phyloP scores from a whole-genome alignment of 2,329 filamentous ascomycete species.

The Cordyceps fumosorosea region DNA sequence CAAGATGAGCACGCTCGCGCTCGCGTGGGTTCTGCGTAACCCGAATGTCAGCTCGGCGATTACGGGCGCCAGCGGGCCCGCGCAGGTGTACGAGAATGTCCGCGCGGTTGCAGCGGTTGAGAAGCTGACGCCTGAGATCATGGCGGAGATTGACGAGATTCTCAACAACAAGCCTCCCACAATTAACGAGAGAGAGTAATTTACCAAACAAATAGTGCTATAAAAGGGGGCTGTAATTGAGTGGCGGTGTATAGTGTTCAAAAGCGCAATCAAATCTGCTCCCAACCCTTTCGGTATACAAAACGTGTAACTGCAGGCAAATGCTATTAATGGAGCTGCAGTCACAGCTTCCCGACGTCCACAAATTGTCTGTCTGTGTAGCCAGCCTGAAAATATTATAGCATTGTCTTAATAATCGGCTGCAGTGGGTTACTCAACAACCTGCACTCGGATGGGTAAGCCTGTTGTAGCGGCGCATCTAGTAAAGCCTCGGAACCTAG shows the following conservation, averaged over 20 bases:
- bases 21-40: conserved; percentile 59
- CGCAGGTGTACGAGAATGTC: conserved; percentile 56
- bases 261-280: background rate
- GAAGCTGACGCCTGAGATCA: conserved; percentile 51
- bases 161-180: conserved; percentile 51
- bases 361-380: background rate
- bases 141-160: conserved; percentile 53
- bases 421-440: background rate
- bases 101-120: conserved; percentile 45
- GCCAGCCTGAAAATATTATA: background rate
- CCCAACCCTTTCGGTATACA: background rate
- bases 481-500: background rate
- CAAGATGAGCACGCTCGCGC: conserved; percentile 47
- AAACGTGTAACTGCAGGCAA: background rate
- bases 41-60: conserved; percentile 56
- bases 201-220: background rate
- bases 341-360: background rate
- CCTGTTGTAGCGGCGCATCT: background rate
- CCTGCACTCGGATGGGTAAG: background rate
- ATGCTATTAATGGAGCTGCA: background rate
- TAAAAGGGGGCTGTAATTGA: background rate
- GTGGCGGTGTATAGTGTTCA: background rate
- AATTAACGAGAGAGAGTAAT: conserved; percentile 29
- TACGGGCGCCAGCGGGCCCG: conserved; percentile 49
- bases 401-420: background rate